Evolutionary conservation across 805 yeast species (phyloP), one percentile per base, ranked within the genome.

Genomic region (Candida peoriensis): DNA sequence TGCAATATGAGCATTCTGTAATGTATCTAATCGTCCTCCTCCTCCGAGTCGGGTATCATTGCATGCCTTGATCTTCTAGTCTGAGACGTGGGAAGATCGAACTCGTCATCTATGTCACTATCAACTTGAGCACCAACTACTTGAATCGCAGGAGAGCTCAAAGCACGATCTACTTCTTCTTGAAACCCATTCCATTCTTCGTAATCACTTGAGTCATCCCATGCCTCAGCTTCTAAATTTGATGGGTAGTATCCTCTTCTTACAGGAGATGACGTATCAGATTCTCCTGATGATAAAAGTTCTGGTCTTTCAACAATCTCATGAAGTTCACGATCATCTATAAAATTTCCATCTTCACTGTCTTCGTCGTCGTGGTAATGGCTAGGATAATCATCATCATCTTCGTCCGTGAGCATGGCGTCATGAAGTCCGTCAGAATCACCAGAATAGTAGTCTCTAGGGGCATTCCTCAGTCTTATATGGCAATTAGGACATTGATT

Each of bases 401-500:
- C 21, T 14, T n/a, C 30, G 20, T 35, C 29, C 20, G 13, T 23
- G n/a, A 15, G 5, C 12, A 13, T 24, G 7, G 11, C 13, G 17
- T 31, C 15, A 13, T 9, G 8, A n/a, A n/a, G n/a, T n/a, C n/a
- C n/a, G n/a, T n/a, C n/a, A n/a, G n/a, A 25, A 13, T 29, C 37
- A 18, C 8, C n/a, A 7, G 13, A 10, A 5, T 11, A n/a, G n/a
- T 21, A 17, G n/a, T n/a, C n/a, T n/a, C n/a, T n/a, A n/a, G n/a
- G n/a, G n/a, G 36, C 39, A 34, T 58, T 58, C 33, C 61, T 50
- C 16, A 81, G 68, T 21, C 75, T 53, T 38, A 74, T 60, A 5
- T 81, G 81, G 55, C 93, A 83, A 48, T 82, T 81, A 6, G 74
- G 66, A 48, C 93, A 83, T n/a, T 58, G 63, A 4, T 68, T 59